Base-by-base conservation (phyloP, 2,329 filamentous ascomycete species). In the Eutypella sp. region DNA sequence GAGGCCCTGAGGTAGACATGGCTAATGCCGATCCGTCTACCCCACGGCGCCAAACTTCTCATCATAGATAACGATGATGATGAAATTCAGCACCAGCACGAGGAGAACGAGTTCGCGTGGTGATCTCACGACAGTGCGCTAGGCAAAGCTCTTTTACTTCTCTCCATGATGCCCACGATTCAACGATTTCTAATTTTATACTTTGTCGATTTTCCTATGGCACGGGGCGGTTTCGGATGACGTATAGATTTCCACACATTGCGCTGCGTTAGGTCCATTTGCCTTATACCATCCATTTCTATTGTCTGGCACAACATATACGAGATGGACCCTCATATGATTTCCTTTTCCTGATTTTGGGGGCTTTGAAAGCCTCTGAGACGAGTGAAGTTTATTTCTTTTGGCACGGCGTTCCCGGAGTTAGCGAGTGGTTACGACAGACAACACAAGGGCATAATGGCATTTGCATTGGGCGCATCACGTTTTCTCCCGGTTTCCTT, bases 1-100 rank as follows among this genome's bases (percentile, higher is more conserved):
- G 47, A 23, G 46, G 53, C 3, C 47, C 52, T 8, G 57, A 58
- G 22, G 41, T 53, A 19, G 56, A 55, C 29, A 51, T 55, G 50
- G 18, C 44, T 23, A 53, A 47, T 20, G 39, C 51, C 5, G 49
- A 53, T 13, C 54, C 56, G 34, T 1, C 36, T 15, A 15, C 39
- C 20, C 49, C 54, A 40, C 54, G 50, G 31, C 55, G 54, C 20
- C 41, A 54, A 31, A 47, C 48, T 47, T 47, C 56, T 40, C 57
- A 56, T 39, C 57, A 56, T n/a, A n/a, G n/a, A n/a, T n/a, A n/a
- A n/a, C n/a, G n/a, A n/a, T n/a, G n/a, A n/a, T n/a, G n/a, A n/a
- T n/a, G n/a, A n/a, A n/a, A n/a, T n/a, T n/a, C n/a, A n/a, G n/a
- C n/a, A n/a, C n/a, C n/a, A n/a, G n/a, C n/a, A n/a, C n/a, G n/a